Percentiles rank a stretch among this genome's conserved stretches.
Conservation (phyloP, 179 eudicot species). For the Silene noctiflora region DNA sequence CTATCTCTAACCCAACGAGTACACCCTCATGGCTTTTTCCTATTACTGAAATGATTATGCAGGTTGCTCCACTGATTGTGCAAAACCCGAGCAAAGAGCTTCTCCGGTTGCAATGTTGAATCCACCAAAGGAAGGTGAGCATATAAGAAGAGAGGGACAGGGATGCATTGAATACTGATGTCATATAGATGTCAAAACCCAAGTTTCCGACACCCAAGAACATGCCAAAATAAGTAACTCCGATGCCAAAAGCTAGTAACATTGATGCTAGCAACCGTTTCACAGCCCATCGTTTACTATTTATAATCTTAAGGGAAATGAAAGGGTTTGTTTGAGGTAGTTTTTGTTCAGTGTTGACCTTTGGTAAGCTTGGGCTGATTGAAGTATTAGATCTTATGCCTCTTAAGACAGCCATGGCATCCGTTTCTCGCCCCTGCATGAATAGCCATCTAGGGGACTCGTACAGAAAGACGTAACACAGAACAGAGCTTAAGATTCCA, state of each 20-base stretch:
- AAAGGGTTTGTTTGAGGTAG: background rate
- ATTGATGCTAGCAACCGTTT: background rate
- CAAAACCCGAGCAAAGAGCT: conserved; percentile 17
- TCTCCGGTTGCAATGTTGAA: conserved; percentile 7
- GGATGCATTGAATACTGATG: background rate
- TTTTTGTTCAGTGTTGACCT: background rate
- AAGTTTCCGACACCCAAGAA: conserved; percentile 18
- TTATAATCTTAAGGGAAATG: background rate
- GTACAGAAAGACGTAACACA: conserved; percentile 15
- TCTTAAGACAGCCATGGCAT: conserved; percentile 17
- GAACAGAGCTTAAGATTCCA: conserved; percentile 12
- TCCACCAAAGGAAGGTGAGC: conserved; percentile 15
- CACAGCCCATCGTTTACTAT: conserved; percentile 14
- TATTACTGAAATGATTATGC: background rate
- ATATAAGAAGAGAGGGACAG: background rate
- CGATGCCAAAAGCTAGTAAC: conserved; percentile 13
- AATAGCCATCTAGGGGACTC: conserved; percentile 31
- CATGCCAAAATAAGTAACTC: conserved; percentile 10
- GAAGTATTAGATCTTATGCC: background rate
- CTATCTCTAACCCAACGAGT: background rate
- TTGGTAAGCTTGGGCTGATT: background rate
- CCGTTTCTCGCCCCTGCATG: conserved; percentile 17
- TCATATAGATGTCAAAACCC: conserved; percentile 17
- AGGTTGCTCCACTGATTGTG: background rate
- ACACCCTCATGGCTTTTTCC: background rate